Evolutionary conservation across 176 grass and related monocot species (phyloP).

Genomic region (Ananas comosus): DNA sequence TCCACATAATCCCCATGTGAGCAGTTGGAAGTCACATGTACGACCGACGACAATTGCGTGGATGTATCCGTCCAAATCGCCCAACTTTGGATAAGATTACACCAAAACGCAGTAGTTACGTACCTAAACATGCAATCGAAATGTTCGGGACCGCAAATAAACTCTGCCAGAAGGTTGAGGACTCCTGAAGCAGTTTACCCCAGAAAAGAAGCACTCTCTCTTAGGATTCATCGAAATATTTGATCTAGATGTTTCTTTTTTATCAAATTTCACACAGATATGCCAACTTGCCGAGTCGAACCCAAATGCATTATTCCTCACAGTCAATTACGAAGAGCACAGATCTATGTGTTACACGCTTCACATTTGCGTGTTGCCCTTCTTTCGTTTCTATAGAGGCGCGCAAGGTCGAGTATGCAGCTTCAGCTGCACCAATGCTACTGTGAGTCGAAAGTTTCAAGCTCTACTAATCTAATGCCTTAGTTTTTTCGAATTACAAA

Average conservation of each 20-base stretch:
- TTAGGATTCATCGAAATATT: not conserved
- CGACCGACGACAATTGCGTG: too few relatives aligned
- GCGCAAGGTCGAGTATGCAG: conserved; percentile 43
- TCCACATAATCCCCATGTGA: too few relatives aligned
- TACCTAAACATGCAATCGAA: not conserved
- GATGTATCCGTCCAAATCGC: too few relatives aligned
- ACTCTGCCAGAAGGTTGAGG: too few relatives aligned
- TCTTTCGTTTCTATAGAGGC: conserved; percentile 50
- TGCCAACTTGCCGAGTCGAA: conserved; percentile 46
- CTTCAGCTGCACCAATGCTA: conserved; percentile 64
- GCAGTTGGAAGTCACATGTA: too few relatives aligned
- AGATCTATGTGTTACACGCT: conserved; percentile 31
- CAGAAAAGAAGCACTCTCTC: too few relatives aligned
- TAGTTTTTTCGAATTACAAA: not conserved
- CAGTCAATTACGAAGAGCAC: conserved; percentile 40
- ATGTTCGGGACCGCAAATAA: not conserved
- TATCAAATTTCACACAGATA: conserved; percentile 26
- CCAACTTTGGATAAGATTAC: too few relatives aligned
- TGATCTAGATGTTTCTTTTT: not conserved
- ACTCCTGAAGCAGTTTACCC: too few relatives aligned
- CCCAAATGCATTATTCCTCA: conserved; percentile 42
- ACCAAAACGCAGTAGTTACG: too few relatives aligned
- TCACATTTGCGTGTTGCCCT: conserved; percentile 27
- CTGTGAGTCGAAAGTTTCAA: conserved; percentile 27
- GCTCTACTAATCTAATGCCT: conserved; percentile 2